These are phyloP conservation scores for Vigna reflexopilosa DNA, from an alignment of 306 rosid species.

Conservation along the genomic window DNA sequence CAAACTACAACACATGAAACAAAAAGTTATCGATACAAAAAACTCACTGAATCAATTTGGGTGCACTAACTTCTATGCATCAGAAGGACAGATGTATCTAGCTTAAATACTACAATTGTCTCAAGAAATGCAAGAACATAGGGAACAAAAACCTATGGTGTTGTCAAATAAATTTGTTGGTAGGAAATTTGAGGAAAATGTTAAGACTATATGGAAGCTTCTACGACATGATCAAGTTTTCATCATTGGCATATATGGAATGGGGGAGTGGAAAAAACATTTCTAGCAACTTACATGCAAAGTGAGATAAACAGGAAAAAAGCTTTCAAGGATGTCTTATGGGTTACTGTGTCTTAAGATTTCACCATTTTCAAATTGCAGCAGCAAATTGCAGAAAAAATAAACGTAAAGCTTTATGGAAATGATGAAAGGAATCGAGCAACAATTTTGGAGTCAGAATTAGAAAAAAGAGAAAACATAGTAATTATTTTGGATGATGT, in stretches of 20 bases:
- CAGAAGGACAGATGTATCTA: too few species aligned
- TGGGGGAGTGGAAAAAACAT: neutral
- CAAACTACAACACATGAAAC: neutral
- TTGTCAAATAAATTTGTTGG: conserved; percentile 7
- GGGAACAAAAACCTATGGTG: neutral
- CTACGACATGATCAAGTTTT: neutral
- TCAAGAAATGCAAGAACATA: neutral
- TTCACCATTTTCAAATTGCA: conserved; percentile 35
- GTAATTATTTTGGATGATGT: conserved; percentile 50
- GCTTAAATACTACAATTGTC: too few species aligned
- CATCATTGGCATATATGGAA: conserved; percentile 43
- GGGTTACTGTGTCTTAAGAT: conserved; percentile 32
- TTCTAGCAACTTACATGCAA: conserved; percentile 32
- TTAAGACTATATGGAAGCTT: neutral
- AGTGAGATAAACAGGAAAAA: conserved; percentile 11
- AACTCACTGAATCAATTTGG: too few species aligned
- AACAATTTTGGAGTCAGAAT: neutral
- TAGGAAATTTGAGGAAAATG: neutral
- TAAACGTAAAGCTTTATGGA: conserved; percentile 10
- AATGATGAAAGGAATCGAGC: conserved; percentile 32
- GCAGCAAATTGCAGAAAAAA: conserved; percentile 8
- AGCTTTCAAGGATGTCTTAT: neutral
- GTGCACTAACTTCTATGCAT: too few species aligned
- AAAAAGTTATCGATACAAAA: neutral
- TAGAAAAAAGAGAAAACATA: neutral